A percentile compares a stretch with the other conserved stretches of the same genome.
Conservation (phyloP, 1,284 basidiomycete genomes). For the Rugosomyces carneus region DNA sequence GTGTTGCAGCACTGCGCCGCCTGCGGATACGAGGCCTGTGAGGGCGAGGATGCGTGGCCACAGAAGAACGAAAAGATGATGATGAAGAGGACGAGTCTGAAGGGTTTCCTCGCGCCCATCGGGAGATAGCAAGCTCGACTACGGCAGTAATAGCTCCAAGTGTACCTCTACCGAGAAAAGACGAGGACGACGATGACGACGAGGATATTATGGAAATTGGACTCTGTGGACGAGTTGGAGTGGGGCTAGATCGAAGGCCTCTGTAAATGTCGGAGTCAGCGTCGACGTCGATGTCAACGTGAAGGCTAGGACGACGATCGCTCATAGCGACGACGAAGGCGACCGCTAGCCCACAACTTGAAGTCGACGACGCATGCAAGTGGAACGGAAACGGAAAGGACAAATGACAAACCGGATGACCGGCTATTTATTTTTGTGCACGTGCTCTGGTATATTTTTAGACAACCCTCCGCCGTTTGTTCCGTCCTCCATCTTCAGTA, state of each 20-base stretch:
- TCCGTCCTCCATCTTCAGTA: constrained; percentile 13
- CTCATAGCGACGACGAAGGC: constrained; percentile 9
- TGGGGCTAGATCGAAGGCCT: constrained; percentile 38
- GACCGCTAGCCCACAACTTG: constrained; percentile 1
- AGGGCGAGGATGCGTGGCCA: constrained; percentile 31
- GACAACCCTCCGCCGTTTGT: constrained; percentile 16
- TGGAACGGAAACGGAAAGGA: neutral
- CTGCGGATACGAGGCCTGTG: constrained; percentile 36
- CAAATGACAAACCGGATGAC: neutral
- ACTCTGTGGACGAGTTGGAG: constrained; percentile 25
- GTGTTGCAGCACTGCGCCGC: constrained; percentile 39
- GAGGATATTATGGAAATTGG: constrained; percentile 28
- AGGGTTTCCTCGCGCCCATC: constrained; percentile 44
- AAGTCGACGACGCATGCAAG: constrained; percentile 1
- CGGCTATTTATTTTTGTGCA: neutral
- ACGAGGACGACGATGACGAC: constrained; percentile 40
- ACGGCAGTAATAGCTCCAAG: constrained; percentile 45
- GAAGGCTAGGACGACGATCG: constrained; percentile 4
- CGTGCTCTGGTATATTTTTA: constrained; percentile 5
- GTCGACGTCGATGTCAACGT: constrained; percentile 11
- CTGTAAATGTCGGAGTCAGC: constrained; percentile 55
- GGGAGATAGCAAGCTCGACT: constrained; percentile 47
- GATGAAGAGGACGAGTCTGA: constrained; percentile 32
- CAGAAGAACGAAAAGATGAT: constrained; percentile 36
- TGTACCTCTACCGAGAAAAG: constrained; percentile 29